These are phyloP conservation scores for Hirsutella thompsonii DNA, from an alignment of 2,329 filamentous ascomycete genomes.

Conservation along the genomic window DNA sequence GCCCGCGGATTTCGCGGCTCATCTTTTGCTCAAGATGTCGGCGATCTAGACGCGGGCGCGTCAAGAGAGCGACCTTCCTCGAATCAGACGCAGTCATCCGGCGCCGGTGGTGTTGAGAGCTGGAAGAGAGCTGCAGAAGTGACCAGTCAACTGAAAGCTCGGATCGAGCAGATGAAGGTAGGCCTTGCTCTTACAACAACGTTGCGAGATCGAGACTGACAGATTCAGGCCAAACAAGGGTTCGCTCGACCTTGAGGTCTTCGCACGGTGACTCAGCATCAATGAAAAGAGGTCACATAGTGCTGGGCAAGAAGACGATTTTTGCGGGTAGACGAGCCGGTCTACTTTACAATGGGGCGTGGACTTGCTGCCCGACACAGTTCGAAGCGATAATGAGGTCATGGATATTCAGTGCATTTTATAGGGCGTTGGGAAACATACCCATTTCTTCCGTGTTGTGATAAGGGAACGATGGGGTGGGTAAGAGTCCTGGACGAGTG, in stretches of 20 bases:
- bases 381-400: conserved; percentile 1
- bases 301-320: not conserved
- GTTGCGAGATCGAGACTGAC: not conserved
- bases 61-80: conserved; percentile 20
- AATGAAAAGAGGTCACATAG: not conserved
- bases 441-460: conserved; percentile 9
- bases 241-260: conserved; percentile 15
- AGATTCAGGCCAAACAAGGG: conserved; percentile 14
- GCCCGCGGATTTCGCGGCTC: conserved; percentile 38
- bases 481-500: not conserved
- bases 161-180: conserved; percentile 97
- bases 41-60: conserved; percentile 15
- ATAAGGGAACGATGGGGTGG: not conserved
- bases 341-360: conserved; percentile 2
- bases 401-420: conserved; percentile 14
- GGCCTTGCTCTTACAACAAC: conserved; percentile 7
- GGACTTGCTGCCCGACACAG: not conserved
- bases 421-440: conserved; percentile 21
- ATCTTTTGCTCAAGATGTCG: conserved; percentile 17
- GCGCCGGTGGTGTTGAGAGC: conserved; percentile 48
- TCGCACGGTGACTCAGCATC: not conserved
- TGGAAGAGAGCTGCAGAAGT: conserved; percentile 97
- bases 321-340: not conserved
- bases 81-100: conserved; percentile 20
- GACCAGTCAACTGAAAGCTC: conserved; percentile 89